Base-by-base conservation (phyloP, 169 alveolate species). In the Cryptosporidium baileyi region DNA sequence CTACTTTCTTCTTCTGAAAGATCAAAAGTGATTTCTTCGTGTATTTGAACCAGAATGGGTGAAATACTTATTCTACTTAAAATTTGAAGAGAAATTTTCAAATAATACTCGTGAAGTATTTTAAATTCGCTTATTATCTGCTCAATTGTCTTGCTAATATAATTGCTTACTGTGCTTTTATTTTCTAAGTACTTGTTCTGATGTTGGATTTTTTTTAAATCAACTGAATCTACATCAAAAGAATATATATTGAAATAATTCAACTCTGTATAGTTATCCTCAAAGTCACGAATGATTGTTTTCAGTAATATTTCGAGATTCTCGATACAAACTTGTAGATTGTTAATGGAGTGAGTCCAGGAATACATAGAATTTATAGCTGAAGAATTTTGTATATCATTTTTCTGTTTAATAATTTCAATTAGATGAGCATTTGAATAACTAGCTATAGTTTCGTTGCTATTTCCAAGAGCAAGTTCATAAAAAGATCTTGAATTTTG, bases 341-440 rank as follows among this genome's bases (percentile, higher is more conserved):
- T 74, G 54, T 74, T 74, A 11, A 74, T 2, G 4, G 85, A 74
- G 26, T 74, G 85, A 11, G 85, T 51, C 85, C 85, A 74, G n/a
- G 85, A 74, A 19, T 74, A 34, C 59, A 22, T 74, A 22, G 85
- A 51, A 57, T 30, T 30, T 4, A 57, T 57, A 74, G 49, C 54
- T 38, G 74, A 38, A 26, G 38, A 22, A 38, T 19, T 52, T 30
- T 43, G 60, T 28, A 22, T 40, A 1, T 74, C 85, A 11, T 74
- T 51, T 8, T 19, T 74, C 30, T 74, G 85, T 43, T 63, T 15
- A 22, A 74, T 74, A 24, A 57, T 13, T 24, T 36, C 67, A 19
- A 74, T 24, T 57, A 74, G 19, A 74, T 54, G 85, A 15, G 3
- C 36, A 26, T 26, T 6, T 38, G 65, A 26, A 38, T 40, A 74